phyloP scores from a whole-genome alignment of 2,329 filamentous ascomycete genomes.

The Xylaria digitata region DNA sequence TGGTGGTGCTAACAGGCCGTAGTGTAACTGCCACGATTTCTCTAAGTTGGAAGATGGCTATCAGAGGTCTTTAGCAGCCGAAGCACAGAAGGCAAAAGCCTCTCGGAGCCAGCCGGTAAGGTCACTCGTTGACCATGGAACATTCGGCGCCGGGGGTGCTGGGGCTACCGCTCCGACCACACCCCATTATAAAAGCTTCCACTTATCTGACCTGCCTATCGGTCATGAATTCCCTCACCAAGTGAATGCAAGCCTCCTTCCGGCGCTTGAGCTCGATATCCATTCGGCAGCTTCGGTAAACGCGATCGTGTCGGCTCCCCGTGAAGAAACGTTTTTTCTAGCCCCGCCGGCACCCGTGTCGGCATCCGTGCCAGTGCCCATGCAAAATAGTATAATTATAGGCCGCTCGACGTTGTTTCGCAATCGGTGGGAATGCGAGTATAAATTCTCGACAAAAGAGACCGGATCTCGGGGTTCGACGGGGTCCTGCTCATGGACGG shows the following conservation, averaged over 20 bases:
- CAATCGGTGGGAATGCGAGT: slow-evolving; percentile 48
- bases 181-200: slow-evolving; percentile 34
- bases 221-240: slow-evolving; percentile 27
- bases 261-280: slow-evolving; percentile 41
- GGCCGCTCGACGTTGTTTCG: slow-evolving; percentile 39
- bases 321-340: slow-evolving; percentile 39
- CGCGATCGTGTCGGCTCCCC: slow-evolving; percentile 37
- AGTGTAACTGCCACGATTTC: slow-evolving; percentile 51
- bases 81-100: slow-evolving; percentile 7
- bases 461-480: slow-evolving; percentile 36
- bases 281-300: slow-evolving; percentile 38
- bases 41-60: slow-evolving; percentile 47
- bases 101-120: slow-evolving; percentile 32
- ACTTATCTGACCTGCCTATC: slow-evolving; percentile 35
- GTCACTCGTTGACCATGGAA: slow-evolving; percentile 37
- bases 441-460: slow-evolving; percentile 30
- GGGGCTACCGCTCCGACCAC: slow-evolving; percentile 36
- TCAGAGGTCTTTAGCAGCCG: slow-evolving; percentile 15
- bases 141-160: slow-evolving; percentile 45
- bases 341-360: slow-evolving; percentile 6
- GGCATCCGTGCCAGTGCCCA: slow-evolving; percentile 23
- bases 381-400: slow-evolving; percentile 30
- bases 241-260: slow-evolving; percentile 35
- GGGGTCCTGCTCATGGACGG: slow-evolving; percentile 46
- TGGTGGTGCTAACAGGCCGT: slow-evolving; percentile 32